These are phyloP conservation scores for Chalciporus pseudorubinellus DNA, from an alignment of 768 basidiomycete genomes.

Conservation along the genomic window DNA sequence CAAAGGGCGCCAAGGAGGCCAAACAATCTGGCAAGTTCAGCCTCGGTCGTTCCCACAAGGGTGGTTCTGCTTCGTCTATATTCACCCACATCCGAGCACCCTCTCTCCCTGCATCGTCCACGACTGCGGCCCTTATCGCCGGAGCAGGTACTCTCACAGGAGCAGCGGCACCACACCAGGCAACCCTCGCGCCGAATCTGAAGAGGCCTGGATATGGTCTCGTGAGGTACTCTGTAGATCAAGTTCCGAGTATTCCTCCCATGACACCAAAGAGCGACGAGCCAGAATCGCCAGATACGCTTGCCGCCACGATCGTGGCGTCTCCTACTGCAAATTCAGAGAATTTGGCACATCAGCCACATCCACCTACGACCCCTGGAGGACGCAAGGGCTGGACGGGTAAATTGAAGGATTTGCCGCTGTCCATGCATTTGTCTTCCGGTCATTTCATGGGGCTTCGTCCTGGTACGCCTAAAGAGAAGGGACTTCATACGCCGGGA, in stretches of 20 bases:
- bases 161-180: constrained; percentile 50
- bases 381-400: constrained; percentile 34
- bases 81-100: constrained; percentile 17
- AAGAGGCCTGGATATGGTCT: constrained; percentile 64
- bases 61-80: constrained; percentile 28
- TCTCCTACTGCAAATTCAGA: constrained; percentile 15
- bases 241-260: background rate
- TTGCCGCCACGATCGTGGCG: constrained; percentile 12
- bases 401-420: constrained; percentile 41
- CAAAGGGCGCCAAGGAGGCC: background rate
- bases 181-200: constrained; percentile 53
- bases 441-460: constrained; percentile 12
- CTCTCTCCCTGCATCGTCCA: constrained; percentile 19
- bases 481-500: constrained; percentile 4
- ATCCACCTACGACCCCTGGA: constrained; percentile 4
- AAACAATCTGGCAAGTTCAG: background rate
- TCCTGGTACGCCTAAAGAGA: constrained; percentile 10
- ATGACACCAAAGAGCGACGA: constrained; percentile 12
- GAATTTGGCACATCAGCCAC: background rate
- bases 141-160: constrained; percentile 66
- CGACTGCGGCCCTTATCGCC: constrained; percentile 61
- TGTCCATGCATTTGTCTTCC: constrained; percentile 16
- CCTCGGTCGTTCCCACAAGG: constrained; percentile 20
- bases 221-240: constrained; percentile 45
- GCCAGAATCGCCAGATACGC: constrained; percentile 14